phyloP scores from a whole-genome alignment of 805 yeast genomes.

The Blastobotrys americana region DNA sequence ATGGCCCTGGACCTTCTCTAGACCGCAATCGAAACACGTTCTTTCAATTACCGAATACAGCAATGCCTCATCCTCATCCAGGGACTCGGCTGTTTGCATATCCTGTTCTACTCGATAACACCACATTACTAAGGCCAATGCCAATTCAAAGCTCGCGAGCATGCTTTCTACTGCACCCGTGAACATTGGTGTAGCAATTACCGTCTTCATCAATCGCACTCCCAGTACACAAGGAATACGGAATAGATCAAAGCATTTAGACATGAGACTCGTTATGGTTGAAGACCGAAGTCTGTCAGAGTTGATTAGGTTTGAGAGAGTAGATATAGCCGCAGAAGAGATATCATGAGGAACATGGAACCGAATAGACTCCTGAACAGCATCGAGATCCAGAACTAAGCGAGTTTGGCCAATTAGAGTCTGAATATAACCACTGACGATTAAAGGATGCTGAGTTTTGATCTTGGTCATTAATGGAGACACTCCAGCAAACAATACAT shows the following conservation, averaged over 20 bases:
- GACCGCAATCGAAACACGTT: constrained; percentile 17
- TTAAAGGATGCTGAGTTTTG: constrained; percentile 19
- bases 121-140: constrained; percentile 26
- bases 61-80: constrained; percentile 13
- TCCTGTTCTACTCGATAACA: constrained; percentile 24
- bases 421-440: constrained; percentile 14
- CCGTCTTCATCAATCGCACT: constrained; percentile 18
- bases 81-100: constrained; percentile 8
- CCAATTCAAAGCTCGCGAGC: constrained; percentile 22
- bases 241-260: constrained; percentile 22
- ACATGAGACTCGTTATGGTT: constrained; percentile 17
- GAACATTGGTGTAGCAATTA: constrained; percentile 20
- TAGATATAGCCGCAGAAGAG: constrained; percentile 14
- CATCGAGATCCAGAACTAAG: constrained; percentile 14
- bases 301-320: constrained; percentile 8
- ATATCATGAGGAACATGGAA: constrained; percentile 22
- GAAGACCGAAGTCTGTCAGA: constrained; percentile 13
- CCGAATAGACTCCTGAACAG: constrained; percentile 17
- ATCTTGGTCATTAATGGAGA: constrained; percentile 7
- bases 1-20: constrained; percentile 18
- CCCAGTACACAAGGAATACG: constrained; percentile 23
- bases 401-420: constrained; percentile 15
- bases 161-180: constrained; percentile 18
- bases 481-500: constrained; percentile 3
- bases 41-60: constrained; percentile 20